phyloP scores from a whole-genome alignment of 352 stramenopile species.

The Phytopythium vexans region DNA sequence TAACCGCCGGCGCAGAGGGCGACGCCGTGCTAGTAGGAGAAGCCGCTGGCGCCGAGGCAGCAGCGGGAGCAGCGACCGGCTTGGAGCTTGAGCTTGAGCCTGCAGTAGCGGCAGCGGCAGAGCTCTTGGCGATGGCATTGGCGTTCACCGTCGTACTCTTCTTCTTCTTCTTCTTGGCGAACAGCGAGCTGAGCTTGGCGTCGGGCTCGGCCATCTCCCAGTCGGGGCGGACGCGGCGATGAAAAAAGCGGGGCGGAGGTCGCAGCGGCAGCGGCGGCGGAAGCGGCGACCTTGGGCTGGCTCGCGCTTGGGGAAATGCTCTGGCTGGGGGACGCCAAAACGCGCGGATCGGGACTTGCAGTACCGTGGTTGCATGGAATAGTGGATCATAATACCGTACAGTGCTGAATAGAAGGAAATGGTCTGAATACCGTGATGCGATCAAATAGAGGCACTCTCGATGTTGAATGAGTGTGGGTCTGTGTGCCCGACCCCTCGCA shows the following conservation, averaged over 20 bases:
- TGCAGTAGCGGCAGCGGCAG: constrained; percentile 14
- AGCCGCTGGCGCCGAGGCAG: constrained; percentile 1
- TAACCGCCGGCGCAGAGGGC: constrained; percentile 7
- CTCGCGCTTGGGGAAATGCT: no score
- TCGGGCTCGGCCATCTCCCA: constrained; percentile 36
- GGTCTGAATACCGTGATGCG: no score
- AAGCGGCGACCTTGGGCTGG: no score
- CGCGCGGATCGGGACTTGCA: no score
- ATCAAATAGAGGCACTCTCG: no score
- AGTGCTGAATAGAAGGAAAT: no score
- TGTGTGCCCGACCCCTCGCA: no score
- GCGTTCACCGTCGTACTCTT: constrained; percentile 77
- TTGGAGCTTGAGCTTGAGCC: no score
- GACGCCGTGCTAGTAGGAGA: constrained; percentile 15
- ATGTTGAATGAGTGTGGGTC: no score
- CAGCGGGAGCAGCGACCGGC: constrained; percentile 10
- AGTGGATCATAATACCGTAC: no score
- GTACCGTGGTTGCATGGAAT: no score
- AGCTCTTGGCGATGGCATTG: constrained; percentile 73
- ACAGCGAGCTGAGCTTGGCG: constrained; percentile 80
- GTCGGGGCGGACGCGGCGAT: background rate
- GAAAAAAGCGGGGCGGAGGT: background rate
- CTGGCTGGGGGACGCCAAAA: no score
- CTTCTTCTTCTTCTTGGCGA: constrained; percentile 85
- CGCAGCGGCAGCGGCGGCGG: background rate